Evolutionary conservation across 2,329 filamentous ascomycete genomes (phyloP), one percentile per base, ranked within the genome.

Genomic region (Scytalidium sp.): DNA sequence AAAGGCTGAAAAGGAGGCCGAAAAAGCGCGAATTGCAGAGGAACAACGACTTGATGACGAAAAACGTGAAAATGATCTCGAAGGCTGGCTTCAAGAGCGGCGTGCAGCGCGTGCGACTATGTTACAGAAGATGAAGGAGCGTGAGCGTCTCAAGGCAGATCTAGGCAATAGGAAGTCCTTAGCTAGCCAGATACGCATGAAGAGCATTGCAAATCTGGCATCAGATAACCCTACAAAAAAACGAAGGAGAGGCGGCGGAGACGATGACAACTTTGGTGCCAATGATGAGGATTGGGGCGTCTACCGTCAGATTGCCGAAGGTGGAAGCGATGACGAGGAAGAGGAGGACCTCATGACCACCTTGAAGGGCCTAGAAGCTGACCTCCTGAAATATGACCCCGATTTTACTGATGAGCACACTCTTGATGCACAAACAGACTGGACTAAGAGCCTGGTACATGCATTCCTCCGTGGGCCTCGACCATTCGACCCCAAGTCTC

Each of bases 221-320:
- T 92, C 93, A 0, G 94, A 99, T 67, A 85, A 83, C 5, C 91
- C 93, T 1, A 75, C 79, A 56, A 91, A 92, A 67, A 95, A 96
- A 69, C 83, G 93, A 50, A 79, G 90, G 13, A 84, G 92, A 17
- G 32, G 11, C 4, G 91, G 90, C 7, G 89, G 87, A 3, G 93
- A 97, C 64, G 94, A 99, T 61, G 94, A 99, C 65, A 91, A 90
- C 52, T 99, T 99, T 64, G 94, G 94, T 50, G 92, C 92, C 45
- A 93, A 99, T 67, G 94, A 99, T 64, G 92, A 95, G 50, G 94
- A 99, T 68, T 99, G 94, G 94, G 90, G 90, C 50, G 90, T 99
- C 13, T 99, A 99, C 70, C 86, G 94, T 47, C 90, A 90, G 39
- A 95, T 97, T 50, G 89, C 90, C 2, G 90, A 88, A 1, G 91